Conservation (phyloP, 1,284 basidiomycete species). For the Tausonia pullulans region DNA sequence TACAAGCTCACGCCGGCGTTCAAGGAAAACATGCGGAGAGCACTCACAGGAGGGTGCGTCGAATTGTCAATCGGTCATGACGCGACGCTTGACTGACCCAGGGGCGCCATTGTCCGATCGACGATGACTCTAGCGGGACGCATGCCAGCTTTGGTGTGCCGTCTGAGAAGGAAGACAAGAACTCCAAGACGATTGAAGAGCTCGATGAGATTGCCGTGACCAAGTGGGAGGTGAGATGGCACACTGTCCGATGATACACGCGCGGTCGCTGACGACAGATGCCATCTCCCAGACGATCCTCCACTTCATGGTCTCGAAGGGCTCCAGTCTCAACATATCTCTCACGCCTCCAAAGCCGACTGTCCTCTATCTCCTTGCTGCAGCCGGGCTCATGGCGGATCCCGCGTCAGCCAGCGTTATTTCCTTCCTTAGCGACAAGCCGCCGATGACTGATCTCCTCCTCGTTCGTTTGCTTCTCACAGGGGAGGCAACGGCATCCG, state of each 20-base stretch:
- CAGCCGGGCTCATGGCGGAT: conserved; percentile 73
- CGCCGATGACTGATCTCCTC: conserved; percentile 4
- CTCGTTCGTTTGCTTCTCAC: neutral
- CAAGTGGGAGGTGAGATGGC: conserved; percentile 72
- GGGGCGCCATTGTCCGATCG: neutral
- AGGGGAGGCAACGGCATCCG: conserved; percentile 18
- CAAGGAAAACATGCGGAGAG: conserved; percentile 68
- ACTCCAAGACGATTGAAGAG: conserved; percentile 46
- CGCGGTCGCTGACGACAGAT: neutral
- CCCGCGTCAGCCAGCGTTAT: conserved; percentile 28
- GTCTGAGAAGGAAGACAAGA: conserved; percentile 45
- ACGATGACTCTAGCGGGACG: conserved; percentile 53
- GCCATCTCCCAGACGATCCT: conserved; percentile 62
- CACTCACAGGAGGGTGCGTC: conserved; percentile 81
- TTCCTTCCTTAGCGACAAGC: neutral
- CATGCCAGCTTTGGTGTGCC: conserved; percentile 85
- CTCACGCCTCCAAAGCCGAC: conserved; percentile 57
- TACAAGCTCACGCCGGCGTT: conserved; percentile 62
- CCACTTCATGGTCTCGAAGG: conserved; percentile 97
- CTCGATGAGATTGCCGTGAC: conserved; percentile 79
- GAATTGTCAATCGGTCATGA: neutral
- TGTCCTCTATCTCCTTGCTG: conserved; percentile 70
- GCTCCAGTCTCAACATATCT: conserved; percentile 48
- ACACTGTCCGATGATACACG: neutral
- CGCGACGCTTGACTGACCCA: neutral